Evolutionary conservation across 129 eudicot species (phyloP).

Genomic region (Oenanthe sinensis): DNA sequence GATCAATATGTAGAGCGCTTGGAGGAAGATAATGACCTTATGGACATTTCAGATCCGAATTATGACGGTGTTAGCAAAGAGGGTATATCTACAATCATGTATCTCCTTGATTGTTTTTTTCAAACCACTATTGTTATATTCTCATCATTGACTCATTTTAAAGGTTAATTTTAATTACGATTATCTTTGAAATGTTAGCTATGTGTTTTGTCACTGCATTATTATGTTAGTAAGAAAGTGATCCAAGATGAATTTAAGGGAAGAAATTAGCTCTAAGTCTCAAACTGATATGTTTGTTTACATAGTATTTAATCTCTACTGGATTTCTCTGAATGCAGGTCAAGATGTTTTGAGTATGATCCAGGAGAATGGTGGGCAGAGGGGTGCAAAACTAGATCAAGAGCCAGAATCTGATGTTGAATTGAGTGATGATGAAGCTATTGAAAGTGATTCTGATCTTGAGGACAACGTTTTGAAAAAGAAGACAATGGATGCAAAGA

Average conservation of each 20-base stretch:
- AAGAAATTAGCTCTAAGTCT: background rate
- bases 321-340: slow-evolving; percentile 15
- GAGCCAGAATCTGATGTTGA: slow-evolving; percentile 12
- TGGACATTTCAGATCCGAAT: slow-evolving; percentile 17
- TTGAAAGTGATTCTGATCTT: background rate
- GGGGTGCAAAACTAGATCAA: background rate
- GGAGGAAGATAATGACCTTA: slow-evolving; percentile 14
- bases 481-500: slow-evolving; percentile 12
- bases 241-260: background rate
- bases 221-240: background rate
- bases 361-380: slow-evolving; percentile 14
- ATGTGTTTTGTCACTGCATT: background rate
- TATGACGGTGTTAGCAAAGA: slow-evolving; percentile 10
- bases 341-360: background rate
- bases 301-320: background rate
- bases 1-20: slow-evolving; percentile 14
- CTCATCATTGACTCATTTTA: background rate
- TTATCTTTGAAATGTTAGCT: background rate
- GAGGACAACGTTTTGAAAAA: slow-evolving; percentile 15
- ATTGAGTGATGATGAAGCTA: background rate
- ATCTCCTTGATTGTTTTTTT: background rate
- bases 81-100: slow-evolving; percentile 12
- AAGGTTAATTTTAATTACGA: background rate
- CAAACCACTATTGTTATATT: background rate
- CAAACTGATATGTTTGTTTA: background rate